These are phyloP conservation scores for Saturnispora quitensis DNA, from an alignment of 805 yeast species.

Conservation along the genomic window DNA sequence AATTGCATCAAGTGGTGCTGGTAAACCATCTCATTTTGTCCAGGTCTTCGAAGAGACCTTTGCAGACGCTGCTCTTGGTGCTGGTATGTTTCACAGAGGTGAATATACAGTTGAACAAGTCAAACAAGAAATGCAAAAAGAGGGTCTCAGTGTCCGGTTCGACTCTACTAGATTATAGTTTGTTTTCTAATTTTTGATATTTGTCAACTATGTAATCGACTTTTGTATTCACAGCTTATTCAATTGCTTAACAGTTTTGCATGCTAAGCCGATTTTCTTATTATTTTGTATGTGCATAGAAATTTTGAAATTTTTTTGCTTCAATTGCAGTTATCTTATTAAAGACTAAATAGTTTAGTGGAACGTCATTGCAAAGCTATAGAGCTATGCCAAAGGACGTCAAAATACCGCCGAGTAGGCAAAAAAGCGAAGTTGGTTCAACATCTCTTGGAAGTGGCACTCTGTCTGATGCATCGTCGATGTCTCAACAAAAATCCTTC, in stretches of 20 bases:
- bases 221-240: background rate
- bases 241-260: background rate
- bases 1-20: slow-evolving; percentile 97
- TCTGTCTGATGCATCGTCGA: background rate
- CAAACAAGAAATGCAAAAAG: slow-evolving; percentile 50
- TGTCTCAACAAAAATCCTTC: background rate
- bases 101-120: slow-evolving; percentile 85
- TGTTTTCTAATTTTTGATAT: too few relatives aligned
- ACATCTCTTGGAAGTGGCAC: background rate
- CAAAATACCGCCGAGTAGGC: background rate
- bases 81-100: slow-evolving; percentile 96
- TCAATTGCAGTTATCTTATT: background rate
- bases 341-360: background rate
- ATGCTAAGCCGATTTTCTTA: background rate
- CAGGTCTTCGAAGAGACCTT: slow-evolving; percentile 76
- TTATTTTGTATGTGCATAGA: background rate
- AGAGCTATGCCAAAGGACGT: background rate
- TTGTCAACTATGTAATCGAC: background rate
- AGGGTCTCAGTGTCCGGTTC: slow-evolving; percentile 67
- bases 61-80: slow-evolving; percentile 96
- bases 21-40: slow-evolving; percentile 80
- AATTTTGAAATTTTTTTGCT: background rate
- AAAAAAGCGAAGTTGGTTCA: background rate
- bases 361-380: background rate
- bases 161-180: slow-evolving; percentile 29